Evolutionary conservation across 2,329 filamentous ascomycete species (phyloP).

Genomic region (Curvularia eragrostidis): DNA sequence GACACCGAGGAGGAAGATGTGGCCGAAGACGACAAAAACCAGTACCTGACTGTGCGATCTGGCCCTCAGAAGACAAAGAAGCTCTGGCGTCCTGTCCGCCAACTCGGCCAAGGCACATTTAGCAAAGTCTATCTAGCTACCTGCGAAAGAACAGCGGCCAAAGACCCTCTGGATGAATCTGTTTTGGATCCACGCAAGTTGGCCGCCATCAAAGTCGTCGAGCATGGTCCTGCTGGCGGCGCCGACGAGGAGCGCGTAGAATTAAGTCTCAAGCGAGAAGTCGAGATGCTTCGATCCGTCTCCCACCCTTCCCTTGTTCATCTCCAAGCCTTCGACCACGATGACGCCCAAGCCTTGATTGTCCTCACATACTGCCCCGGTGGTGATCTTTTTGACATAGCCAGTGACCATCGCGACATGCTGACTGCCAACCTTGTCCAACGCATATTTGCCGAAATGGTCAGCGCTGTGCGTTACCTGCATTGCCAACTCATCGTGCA

Average conservation of each 20-base stretch:
- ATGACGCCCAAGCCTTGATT: slow-evolving; percentile 80
- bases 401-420: slow-evolving; percentile 72
- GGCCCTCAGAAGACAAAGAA: slow-evolving; percentile 74
- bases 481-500: slow-evolving; percentile 89
- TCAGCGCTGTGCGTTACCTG: slow-evolving; percentile 84
- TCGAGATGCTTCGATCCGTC: slow-evolving; percentile 89
- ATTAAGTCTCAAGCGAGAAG: slow-evolving; percentile 89
- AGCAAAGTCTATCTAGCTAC: slow-evolving; percentile 93
- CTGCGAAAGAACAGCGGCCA: slow-evolving; percentile 65
- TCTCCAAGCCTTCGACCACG: slow-evolving; percentile 88
- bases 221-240: slow-evolving; percentile 91
- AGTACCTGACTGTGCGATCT: slow-evolving; percentile 56
- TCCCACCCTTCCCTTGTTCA: slow-evolving; percentile 90
- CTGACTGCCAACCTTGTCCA: slow-evolving; percentile 74
- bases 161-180: slow-evolving; percentile 54
- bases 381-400: slow-evolving; percentile 93
- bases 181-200: slow-evolving; percentile 74
- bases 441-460: slow-evolving; percentile 87
- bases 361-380: slow-evolving; percentile 92
- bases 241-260: slow-evolving; percentile 93
- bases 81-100: slow-evolving; percentile 78
- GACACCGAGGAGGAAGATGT: slow-evolving; percentile 62
- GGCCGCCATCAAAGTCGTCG: slow-evolving; percentile 93
- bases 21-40: slow-evolving; percentile 51
- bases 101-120: slow-evolving; percentile 92